A percentile compares a stretch with the other conserved stretches of the same genome.
These are phyloP conservation scores for Hymenoscyphus fructigenus DNA, from an alignment of 2,329 filamentous ascomycete species.

Conservation along the genomic window DNA sequence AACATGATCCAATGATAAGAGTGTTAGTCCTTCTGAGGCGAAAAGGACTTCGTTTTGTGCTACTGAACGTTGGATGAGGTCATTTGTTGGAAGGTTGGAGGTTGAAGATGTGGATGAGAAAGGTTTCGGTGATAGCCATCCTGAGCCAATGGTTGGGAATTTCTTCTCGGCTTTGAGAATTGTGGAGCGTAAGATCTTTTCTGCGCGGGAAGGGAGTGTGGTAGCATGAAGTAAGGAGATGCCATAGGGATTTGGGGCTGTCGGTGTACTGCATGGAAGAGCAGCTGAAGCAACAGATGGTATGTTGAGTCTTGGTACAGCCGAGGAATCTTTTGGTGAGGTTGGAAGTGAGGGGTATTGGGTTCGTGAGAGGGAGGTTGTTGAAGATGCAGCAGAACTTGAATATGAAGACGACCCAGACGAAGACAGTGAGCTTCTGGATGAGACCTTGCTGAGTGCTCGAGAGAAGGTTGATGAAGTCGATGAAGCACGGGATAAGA, in stretches of 20 bases:
- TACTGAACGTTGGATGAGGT: constrained; percentile 56
- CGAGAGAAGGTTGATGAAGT: constrained; percentile 10
- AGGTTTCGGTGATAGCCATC: constrained; percentile 33
- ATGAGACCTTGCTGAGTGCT: constrained; percentile 5
- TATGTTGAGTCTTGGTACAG: constrained; percentile 16
- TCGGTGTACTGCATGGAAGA: constrained; percentile 34
- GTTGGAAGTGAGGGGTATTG: constrained; percentile 28
- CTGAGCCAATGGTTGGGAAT: constrained; percentile 43
- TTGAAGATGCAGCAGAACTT: constrained; percentile 18
- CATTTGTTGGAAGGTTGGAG: constrained; percentile 47
- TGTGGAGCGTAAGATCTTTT: constrained; percentile 47
- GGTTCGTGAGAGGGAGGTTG: constrained; percentile 26
- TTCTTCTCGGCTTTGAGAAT: constrained; percentile 54
- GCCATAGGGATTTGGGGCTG: constrained; percentile 43
- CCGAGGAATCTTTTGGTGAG: constrained; percentile 24
- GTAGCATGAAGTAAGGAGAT: constrained; percentile 49
- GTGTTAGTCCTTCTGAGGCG: constrained; percentile 56
- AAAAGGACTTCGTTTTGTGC: constrained; percentile 62
- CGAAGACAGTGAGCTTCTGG: constrained; percentile 8
- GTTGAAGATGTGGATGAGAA: constrained; percentile 42
- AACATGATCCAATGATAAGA: constrained; percentile 60
- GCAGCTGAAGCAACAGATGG: constrained; percentile 27
- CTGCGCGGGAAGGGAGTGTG: constrained; percentile 47
- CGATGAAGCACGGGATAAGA: constrained; percentile 19
- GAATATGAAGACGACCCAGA: constrained; percentile 13